Conservation (phyloP, 129 eudicot genomes). For the Daucus carota region DNA sequence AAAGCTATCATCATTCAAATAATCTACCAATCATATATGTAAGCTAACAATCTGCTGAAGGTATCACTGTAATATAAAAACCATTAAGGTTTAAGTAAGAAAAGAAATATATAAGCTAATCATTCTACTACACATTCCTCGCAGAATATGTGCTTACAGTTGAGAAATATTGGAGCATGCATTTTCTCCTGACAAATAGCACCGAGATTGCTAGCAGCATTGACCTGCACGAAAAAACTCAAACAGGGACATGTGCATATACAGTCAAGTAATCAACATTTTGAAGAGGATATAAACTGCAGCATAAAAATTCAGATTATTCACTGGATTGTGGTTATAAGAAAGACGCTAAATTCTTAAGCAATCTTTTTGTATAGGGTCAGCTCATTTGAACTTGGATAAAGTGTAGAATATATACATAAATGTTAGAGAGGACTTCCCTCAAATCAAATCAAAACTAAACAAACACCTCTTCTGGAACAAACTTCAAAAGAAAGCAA, state of each 20-base stretch:
- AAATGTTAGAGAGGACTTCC: no score
- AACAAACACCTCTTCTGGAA: no score
- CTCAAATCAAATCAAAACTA: no score
- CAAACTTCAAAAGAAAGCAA: no score
- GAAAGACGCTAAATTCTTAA: neutral
- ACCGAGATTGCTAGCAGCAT: slow-evolving; percentile 46
- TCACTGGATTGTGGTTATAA: neutral
- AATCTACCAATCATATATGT: neutral
- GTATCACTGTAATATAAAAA: no score
- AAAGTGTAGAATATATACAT: no score
- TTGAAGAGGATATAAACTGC: neutral
- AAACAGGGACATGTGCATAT: neutral
- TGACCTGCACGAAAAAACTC: slow-evolving; percentile 30
- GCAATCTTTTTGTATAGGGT: neutral
- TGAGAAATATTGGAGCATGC: slow-evolving; percentile 38
- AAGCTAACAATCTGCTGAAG: neutral
- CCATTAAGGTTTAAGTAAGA: neutral
- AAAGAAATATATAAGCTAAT: slow-evolving; percentile 23
- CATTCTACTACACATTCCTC: slow-evolving; percentile 59
- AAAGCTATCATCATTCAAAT: neutral
- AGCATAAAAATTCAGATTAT: neutral
- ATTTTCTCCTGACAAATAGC: slow-evolving; percentile 23
- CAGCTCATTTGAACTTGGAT: neutral
- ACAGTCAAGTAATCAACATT: neutral
- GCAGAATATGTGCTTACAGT: slow-evolving; percentile 46